These are phyloP conservation scores for Afroboletus lepidellus DNA, from an alignment of 1,284 basidiomycete genomes.

Conservation along the genomic window DNA sequence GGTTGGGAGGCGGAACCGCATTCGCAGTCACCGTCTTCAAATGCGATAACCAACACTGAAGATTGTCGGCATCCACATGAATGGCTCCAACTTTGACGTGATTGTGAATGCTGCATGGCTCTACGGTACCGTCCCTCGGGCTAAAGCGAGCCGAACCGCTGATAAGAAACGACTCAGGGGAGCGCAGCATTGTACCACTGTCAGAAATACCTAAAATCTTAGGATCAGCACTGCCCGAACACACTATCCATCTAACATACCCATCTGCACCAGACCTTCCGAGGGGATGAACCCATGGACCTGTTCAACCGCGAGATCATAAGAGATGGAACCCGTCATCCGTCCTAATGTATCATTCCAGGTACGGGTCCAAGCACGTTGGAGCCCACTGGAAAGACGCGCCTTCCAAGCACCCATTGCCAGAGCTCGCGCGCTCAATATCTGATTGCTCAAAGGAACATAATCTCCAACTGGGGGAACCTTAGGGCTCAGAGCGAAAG, in stretches of 20 bases:
- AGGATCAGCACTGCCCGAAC: conserved; percentile 7
- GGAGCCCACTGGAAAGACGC: conserved; percentile 56
- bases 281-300: conserved; percentile 43
- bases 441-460: conserved; percentile 22
- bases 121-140: conserved; percentile 53
- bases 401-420: conserved; percentile 59
- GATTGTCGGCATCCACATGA: conserved; percentile 46
- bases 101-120: conserved; percentile 53
- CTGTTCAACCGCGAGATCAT: conserved; percentile 50
- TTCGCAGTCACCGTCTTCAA: conserved; percentile 10
- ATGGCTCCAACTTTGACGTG: conserved; percentile 48
- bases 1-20: too few relatives aligned
- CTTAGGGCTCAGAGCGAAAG: conserved; percentile 51
- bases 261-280: conserved; percentile 19
- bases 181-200: conserved; percentile 40
- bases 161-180: conserved; percentile 48
- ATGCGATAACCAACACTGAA: conserved; percentile 23
- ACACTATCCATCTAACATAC: conserved; percentile 22
- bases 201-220: conserved; percentile 10
- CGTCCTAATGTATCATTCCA: conserved; percentile 67
- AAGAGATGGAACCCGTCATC: conserved; percentile 51
- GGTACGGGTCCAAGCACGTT: conserved; percentile 60
- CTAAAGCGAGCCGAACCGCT: conserved; percentile 53
- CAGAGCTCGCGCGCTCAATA: conserved; percentile 40
- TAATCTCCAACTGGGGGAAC: conserved; percentile 27